phyloP scores from a whole-genome alignment of 1,284 basidiomycete species.

The Rhodotorula sp. region DNA sequence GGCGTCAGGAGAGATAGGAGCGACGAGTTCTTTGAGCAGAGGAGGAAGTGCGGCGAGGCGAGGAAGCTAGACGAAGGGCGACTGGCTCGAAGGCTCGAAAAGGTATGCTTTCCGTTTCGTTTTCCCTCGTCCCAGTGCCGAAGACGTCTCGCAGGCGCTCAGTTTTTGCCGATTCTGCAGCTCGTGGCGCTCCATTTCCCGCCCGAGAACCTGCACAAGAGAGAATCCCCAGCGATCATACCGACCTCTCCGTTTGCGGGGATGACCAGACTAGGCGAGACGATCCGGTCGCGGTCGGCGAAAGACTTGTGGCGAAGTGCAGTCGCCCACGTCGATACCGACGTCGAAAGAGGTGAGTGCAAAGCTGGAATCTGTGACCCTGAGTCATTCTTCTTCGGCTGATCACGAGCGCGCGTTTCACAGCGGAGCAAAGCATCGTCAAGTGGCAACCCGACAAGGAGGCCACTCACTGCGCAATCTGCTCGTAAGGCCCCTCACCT shows the following conservation, averaged over 20 bases:
- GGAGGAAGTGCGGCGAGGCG: conserved; percentile 20
- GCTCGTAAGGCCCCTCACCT: conserved; percentile 60
- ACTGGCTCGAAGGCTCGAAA: conserved; percentile 36
- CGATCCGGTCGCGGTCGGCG: conserved; percentile 5
- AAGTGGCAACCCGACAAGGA: conserved; percentile 86
- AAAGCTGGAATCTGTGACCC: not conserved
- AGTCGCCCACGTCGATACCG: conserved; percentile 15
- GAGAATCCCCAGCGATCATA: not conserved
- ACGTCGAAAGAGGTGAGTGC: conserved; percentile 28
- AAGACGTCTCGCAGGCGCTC: not conserved
- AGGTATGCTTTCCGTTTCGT: conserved; percentile 19
- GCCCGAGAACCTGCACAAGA: not conserved
- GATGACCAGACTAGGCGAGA: conserved; percentile 14
- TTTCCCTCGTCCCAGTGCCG: not conserved
- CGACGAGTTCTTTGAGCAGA: conserved; percentile 22
- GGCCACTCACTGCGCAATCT: conserved; percentile 77
- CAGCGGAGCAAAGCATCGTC: conserved; percentile 84
- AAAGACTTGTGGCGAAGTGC: conserved; percentile 29
- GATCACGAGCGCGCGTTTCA: not conserved
- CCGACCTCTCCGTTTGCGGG: conserved; percentile 4
- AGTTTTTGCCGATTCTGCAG: not conserved
- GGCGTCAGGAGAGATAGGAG: conserved; percentile 37
- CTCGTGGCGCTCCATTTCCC: conserved; percentile 39
- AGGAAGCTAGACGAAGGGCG: conserved; percentile 36
- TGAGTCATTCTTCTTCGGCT: not conserved